phyloP scores from a whole-genome alignment of 257 asterid genomes.

The Solanum lycopersicoides region DNA sequence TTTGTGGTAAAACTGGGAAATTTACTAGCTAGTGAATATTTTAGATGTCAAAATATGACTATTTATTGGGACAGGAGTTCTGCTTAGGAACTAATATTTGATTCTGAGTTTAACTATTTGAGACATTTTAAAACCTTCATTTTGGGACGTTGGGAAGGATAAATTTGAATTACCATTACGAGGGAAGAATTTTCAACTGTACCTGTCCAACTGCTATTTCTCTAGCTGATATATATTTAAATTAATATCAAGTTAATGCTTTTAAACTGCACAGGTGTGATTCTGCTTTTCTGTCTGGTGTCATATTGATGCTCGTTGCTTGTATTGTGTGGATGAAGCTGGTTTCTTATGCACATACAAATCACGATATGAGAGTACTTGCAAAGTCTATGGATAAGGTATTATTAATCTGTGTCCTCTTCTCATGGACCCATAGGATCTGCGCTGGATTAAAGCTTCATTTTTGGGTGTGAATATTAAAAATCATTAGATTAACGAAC shows the following conservation, averaged over 20 bases:
- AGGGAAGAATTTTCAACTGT: background rate
- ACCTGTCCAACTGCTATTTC: background rate
- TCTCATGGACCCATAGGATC: background rate
- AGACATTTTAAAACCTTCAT: background rate
- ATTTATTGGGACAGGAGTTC: background rate
- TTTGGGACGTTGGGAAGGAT: background rate
- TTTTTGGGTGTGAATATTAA: background rate
- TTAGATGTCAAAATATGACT: background rate
- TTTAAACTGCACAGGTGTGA: conserved; percentile 62
- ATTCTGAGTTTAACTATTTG: background rate
- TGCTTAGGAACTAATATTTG: background rate
- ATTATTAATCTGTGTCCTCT: background rate
- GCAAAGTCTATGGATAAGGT: conserved; percentile 78
- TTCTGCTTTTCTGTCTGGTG: conserved; percentile 90
- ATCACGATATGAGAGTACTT: conserved; percentile 71
- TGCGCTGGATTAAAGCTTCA: background rate
- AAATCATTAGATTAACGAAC: background rate
- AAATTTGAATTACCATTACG: background rate
- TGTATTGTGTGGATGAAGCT: conserved; percentile 88
- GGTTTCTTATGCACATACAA: conserved; percentile 92
- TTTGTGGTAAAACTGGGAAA: background rate
- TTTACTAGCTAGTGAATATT: background rate
- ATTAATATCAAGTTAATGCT: background rate
- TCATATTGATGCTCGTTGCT: conserved; percentile 64
- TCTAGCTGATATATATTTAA: background rate